Percentiles rank a stretch among this genome's conserved stretches.
Conservation (phyloP, 2,329 filamentous ascomycete species). For the Chaetomiaceae sp. region DNA sequence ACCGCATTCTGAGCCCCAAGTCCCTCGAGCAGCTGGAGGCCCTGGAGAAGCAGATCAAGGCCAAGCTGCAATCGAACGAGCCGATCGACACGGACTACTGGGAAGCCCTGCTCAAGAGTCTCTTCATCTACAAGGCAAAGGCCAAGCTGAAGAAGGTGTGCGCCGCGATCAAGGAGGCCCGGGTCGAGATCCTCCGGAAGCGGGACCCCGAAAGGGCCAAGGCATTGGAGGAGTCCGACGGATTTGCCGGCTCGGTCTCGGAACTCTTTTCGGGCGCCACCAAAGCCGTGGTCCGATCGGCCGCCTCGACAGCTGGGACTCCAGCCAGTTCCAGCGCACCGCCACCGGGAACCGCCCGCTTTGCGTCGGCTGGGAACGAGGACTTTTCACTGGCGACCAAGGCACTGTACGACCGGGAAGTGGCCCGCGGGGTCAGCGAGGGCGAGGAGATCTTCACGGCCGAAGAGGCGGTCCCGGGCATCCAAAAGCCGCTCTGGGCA, state of each 20-base stretch:
- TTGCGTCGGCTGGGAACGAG: slow-evolving; percentile 64
- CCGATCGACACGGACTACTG: slow-evolving; percentile 96
- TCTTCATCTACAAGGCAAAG: slow-evolving; percentile 88
- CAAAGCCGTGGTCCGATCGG: slow-evolving; percentile 20
- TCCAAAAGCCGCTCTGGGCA: slow-evolving; percentile 69
- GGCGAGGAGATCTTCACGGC: slow-evolving; percentile 94
- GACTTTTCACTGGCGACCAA: slow-evolving; percentile 85
- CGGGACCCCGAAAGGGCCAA: slow-evolving; percentile 65
- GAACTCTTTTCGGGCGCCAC: slow-evolving; percentile 23
- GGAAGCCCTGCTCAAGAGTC: slow-evolving; percentile 82
- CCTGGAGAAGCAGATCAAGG: slow-evolving; percentile 80
- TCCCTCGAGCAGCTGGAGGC: slow-evolving; percentile 79
- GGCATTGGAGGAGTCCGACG: slow-evolving; percentile 34
- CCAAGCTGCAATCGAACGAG: slow-evolving; percentile 82
- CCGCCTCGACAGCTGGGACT: slow-evolving; percentile 13
- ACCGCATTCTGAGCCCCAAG: slow-evolving; percentile 81
- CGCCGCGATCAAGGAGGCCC: slow-evolving; percentile 66
- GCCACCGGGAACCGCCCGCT: slow-evolving; percentile 60
- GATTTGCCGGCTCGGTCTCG: slow-evolving; percentile 35
- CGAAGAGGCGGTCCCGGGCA: slow-evolving; percentile 71
- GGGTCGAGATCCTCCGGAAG: slow-evolving; percentile 61
- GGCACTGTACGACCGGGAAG: slow-evolving; percentile 86
- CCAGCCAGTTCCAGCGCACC: slow-evolving; percentile 32
- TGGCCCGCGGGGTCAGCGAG: slow-evolving; percentile 83
- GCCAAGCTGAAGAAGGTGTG: slow-evolving; percentile 77